These are phyloP conservation scores for Malus orientalis DNA, from an alignment of 306 rosid species.

Conservation along the genomic window DNA sequence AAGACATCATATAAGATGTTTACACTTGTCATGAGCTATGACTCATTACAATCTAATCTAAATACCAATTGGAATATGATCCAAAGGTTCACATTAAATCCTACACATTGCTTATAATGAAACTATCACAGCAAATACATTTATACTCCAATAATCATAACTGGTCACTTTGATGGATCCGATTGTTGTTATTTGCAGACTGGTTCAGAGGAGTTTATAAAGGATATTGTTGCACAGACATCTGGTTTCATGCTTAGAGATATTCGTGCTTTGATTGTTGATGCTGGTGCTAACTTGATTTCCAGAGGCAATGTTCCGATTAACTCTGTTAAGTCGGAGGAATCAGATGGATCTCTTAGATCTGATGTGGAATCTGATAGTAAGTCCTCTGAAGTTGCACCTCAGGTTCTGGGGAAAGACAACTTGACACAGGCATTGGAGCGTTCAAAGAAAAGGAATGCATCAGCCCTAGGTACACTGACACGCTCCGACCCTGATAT, in stretches of 20 bases:
- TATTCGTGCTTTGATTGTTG: slow-evolving; percentile 51
- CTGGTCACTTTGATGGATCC: slow-evolving; percentile 27
- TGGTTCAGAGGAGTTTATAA: slow-evolving; percentile 55
- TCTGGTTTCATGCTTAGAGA: slow-evolving; percentile 92
- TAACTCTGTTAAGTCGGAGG: slow-evolving; percentile 21
- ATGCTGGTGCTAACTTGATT: slow-evolving; percentile 57
- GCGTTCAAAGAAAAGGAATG: slow-evolving; percentile 84
- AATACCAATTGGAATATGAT: too few relatives aligned
- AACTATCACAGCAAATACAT: too few relatives aligned
- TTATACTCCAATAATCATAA: neutral
- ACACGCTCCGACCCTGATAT: too few relatives aligned
- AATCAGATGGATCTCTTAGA: slow-evolving; percentile 28
- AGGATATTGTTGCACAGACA: slow-evolving; percentile 80
- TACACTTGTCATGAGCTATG: too few relatives aligned
- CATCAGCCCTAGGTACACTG: slow-evolving; percentile 73
- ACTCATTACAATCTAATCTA: too few relatives aligned
- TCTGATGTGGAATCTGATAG: slow-evolving; percentile 22
- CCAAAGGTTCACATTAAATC: too few relatives aligned
- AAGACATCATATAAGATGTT: too few relatives aligned
- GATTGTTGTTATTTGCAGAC: slow-evolving; percentile 57
- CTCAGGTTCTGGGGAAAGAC: slow-evolving; percentile 53
- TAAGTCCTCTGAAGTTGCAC: slow-evolving; percentile 24
- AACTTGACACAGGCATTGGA: slow-evolving; percentile 67
- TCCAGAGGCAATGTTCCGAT: slow-evolving; percentile 27
- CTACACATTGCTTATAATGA: too few relatives aligned